A percentile compares a stretch with the other conserved stretches of the same genome.
These are phyloP conservation scores for Brassica cretica DNA, from an alignment of 345 rosid species.

Conservation along the genomic window DNA sequence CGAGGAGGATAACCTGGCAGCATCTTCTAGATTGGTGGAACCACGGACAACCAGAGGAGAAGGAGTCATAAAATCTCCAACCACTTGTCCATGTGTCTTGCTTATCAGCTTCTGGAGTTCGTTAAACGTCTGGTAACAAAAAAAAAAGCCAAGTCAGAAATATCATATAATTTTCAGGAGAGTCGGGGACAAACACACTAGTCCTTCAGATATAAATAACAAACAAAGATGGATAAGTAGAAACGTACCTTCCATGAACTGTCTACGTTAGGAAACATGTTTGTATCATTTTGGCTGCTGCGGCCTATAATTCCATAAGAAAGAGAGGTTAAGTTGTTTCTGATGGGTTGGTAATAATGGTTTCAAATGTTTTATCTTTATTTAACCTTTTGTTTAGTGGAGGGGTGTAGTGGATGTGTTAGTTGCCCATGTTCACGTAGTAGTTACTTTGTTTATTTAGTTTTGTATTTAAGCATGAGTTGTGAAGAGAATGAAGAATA, in stretches of 20 bases:
- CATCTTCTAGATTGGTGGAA: conserved; percentile 80
- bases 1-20: conserved; percentile 54
- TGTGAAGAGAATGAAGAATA: too few relatives aligned
- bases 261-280: conserved; percentile 76
- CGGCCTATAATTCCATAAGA: conserved; percentile 49
- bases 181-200: conserved; percentile 10
- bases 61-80: conserved; percentile 94
- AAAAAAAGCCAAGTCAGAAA: background rate
- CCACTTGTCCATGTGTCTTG: conserved; percentile 83
- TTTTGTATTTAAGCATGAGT: background rate
- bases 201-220: conserved; percentile 2
- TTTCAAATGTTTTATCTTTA: too few relatives aligned
- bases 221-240: background rate
- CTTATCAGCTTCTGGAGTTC: conserved; percentile 71
- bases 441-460: too few relatives aligned
- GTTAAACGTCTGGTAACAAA: conserved; percentile 61
- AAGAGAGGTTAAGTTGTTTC: conserved; percentile 19
- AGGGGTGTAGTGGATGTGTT: too few relatives aligned
- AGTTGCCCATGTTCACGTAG: too few relatives aligned
- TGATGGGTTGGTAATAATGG: too few relatives aligned
- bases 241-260: conserved; percentile 85
- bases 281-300: conserved; percentile 55
- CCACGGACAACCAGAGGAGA: conserved; percentile 78
- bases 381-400: too few relatives aligned
- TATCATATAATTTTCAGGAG: background rate